These are phyloP conservation scores for Podaxis rugospora DNA, from an alignment of 768 basidiomycete genomes.

Conservation along the genomic window DNA sequence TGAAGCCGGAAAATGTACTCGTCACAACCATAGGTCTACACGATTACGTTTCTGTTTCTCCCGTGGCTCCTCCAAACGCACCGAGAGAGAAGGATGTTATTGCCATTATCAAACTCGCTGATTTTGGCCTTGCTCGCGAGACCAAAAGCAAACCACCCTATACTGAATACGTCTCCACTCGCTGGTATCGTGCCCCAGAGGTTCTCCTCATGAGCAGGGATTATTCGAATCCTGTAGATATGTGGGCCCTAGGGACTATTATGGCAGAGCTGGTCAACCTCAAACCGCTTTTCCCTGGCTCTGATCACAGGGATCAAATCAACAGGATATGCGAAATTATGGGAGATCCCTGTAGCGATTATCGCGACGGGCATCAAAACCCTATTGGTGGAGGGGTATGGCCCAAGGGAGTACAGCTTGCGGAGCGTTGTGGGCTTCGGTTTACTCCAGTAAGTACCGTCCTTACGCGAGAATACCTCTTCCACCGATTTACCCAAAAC, in stretches of 20 bases:
- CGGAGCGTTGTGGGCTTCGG: constrained; percentile 75
- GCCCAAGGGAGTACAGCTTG: constrained; percentile 83
- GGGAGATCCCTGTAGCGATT: constrained; percentile 84
- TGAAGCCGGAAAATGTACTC: constrained; percentile 99
- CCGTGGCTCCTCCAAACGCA: constrained; percentile 55
- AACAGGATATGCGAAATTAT: constrained; percentile 87
- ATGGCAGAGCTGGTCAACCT: constrained; percentile 96
- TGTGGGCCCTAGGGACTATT: constrained; percentile 99
- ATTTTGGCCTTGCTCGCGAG: constrained; percentile 95
- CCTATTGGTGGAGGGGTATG: constrained; percentile 85
- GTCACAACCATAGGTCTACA: constrained; percentile 96
- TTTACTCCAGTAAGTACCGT: constrained; percentile 76
- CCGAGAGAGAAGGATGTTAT: constrained; percentile 90
- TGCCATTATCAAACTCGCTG: constrained; percentile 95
- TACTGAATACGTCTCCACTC: constrained; percentile 98
- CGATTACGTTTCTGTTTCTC: constrained; percentile 83
- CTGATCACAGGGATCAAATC: constrained; percentile 90
- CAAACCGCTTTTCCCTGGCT: constrained; percentile 92
- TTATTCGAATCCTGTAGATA: constrained; percentile 96
- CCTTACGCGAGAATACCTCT: constrained; percentile 6
- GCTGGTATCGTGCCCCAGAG: constrained; percentile 99
- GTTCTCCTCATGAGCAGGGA: constrained; percentile 87
- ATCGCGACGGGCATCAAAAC: constrained; percentile 74
- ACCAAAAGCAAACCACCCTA: constrained; percentile 87
- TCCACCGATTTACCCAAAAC: constrained; percentile 8